Base-by-base conservation (phyloP, 2,329 filamentous ascomycete genomes). In the Hypoxylon sp. region DNA sequence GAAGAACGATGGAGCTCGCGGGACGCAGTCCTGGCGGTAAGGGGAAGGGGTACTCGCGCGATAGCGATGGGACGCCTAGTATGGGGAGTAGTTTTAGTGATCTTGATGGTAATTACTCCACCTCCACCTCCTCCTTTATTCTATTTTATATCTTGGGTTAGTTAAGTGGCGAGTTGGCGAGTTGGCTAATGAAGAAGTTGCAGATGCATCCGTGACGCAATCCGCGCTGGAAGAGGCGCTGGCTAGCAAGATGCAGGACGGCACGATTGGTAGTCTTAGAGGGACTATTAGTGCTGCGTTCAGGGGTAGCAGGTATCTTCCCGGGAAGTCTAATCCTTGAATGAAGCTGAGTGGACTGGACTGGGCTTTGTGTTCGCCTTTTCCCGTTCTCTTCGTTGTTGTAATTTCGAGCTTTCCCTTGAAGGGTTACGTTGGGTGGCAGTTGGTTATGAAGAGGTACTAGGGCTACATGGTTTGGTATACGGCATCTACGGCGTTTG, bases 51-150 rank as follows among this genome's bases (percentile, higher is more conserved):
- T 79, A 82, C 50, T 87, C 86, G 1, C 84, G 85, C 11, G 89
- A 91, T 11, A 93, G 91, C 75, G 91, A 94, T 69, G 91, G 91
- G 13, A 91, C 90, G 13, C 91, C 91, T 1, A 94, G 91, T 74
- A 94, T 94, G 89, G 92, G 92, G 0, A 95, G 92, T 78, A 94
- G 92, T 74, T 96, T 94, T 75, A 95, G 92, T 79, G 93, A 96
- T 81, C 85, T 97, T 47, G 93, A 95, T 77, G 92, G 92, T 88
- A 82, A 11, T 35, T 13, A 24, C 61, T 65, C 47, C 24, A 53
- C 17, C 59, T n/a, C 65, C 19, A 22, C 50, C 46, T 13, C 54
- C 26, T 26, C 5, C 5, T 26, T 6, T 26, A 26, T 26, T 26
- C 3, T 26, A 26, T 53, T 59, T 55, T 9, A 33, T 55, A 54